phyloP scores from a whole-genome alignment of 805 yeast genomes.

The Kregervanrija fluxuum region DNA sequence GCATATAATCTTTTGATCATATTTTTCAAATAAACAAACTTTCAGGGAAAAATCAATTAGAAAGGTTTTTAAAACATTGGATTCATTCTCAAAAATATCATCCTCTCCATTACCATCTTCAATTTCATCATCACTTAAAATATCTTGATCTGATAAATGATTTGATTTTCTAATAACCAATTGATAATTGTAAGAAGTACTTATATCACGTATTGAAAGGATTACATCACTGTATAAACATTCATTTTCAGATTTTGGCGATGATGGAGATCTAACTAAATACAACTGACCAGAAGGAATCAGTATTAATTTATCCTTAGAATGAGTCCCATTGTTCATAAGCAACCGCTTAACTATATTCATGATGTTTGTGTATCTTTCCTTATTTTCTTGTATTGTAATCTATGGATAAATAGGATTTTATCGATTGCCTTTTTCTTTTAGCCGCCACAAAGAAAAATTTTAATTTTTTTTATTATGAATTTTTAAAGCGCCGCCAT shows the following conservation, averaged over 20 bases:
- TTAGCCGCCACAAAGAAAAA: no score
- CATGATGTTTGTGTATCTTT: conserved; percentile 33
- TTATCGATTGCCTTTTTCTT: no score
- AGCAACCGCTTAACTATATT: conserved; percentile 61
- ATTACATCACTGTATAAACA: conserved; percentile 77
- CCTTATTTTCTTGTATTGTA: neutral
- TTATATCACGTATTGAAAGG: conserved; percentile 61
- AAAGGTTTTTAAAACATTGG: conserved; percentile 65
- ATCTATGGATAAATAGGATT: no score
- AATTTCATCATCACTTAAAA: conserved; percentile 37
- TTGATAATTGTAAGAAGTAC: conserved; percentile 60
- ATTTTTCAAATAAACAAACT: conserved; percentile 44
- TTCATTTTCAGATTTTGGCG: conserved; percentile 85
- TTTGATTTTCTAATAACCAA: conserved; percentile 61
- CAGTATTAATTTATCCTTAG: conserved; percentile 54
- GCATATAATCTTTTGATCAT: conserved; percentile 48
- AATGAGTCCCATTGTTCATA: conserved; percentile 22
- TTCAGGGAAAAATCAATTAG: conserved; percentile 54
- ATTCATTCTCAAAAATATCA: conserved; percentile 24
- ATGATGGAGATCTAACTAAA: conserved; percentile 62
- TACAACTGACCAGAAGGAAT: conserved; percentile 77
- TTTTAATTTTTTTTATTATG: no score
- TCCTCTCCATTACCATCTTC: conserved; percentile 37
- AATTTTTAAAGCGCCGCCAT: no score
- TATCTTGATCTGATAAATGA: conserved; percentile 54